A percentile compares a stretch with the other conserved stretches of the same genome.
phyloP scores from a whole-genome alignment of 164 flowering plant genomes.

The Chimonanthus praecox region DNA sequence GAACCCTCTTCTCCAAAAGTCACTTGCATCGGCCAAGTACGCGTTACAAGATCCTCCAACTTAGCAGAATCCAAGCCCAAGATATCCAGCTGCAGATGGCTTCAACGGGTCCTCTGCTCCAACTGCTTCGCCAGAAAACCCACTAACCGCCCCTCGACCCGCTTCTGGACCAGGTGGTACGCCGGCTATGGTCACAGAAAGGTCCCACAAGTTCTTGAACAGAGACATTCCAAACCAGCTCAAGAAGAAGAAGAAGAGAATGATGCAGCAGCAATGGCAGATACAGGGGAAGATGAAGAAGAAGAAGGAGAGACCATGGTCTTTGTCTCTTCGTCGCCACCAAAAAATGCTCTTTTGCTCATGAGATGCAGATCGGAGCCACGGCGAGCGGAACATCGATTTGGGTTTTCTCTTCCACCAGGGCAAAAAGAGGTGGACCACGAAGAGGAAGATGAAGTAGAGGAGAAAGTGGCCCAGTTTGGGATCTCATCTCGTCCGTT shows the following conservation, averaged over 20 bases:
- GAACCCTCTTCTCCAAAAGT: slow-evolving; percentile 75
- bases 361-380: slow-evolving; percentile 96
- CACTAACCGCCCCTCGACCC: not conserved
- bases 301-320: not conserved
- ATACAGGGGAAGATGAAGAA: not conserved
- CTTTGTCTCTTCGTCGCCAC: slow-evolving; percentile 36
- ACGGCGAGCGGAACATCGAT: slow-evolving; percentile 19
- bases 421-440: slow-evolving; percentile 6
- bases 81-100: slow-evolving; percentile 13
- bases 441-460: slow-evolving; percentile 14
- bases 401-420: not conserved
- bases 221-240: not conserved
- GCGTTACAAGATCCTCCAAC: slow-evolving; percentile 21
- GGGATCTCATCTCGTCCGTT: slow-evolving; percentile 11
- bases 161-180: slow-evolving; percentile 23
- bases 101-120: slow-evolving; percentile 19
- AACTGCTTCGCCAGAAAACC: slow-evolving; percentile 10
- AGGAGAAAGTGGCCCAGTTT: slow-evolving; percentile 13
- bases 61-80: not conserved
- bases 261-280: too few relatives aligned
- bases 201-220: not conserved
- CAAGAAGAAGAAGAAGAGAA: not conserved
- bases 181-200: slow-evolving; percentile 24
- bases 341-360: slow-evolving; percentile 77
- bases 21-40: slow-evolving; percentile 69